Conservation (phyloP, 179 eudicot genomes). For the Vitellaria paradoxa region DNA sequence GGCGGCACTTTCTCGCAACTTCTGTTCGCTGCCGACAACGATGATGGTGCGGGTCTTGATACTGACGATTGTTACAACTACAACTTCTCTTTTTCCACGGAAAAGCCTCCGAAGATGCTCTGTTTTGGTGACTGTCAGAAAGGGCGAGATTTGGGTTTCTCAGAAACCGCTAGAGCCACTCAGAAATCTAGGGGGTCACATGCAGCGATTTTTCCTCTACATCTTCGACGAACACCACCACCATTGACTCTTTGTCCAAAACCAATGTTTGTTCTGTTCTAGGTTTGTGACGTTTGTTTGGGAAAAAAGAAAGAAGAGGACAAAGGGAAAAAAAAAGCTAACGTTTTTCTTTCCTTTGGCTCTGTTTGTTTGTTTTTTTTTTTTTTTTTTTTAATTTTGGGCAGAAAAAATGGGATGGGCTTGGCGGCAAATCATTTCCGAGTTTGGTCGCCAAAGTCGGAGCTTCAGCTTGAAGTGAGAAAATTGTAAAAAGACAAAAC, state of each 20-base stretch:
- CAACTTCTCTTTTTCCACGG: slow-evolving; percentile 22
- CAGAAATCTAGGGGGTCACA: slow-evolving; percentile 25
- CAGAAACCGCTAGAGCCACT: neutral
- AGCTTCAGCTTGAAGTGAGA: slow-evolving; percentile 25
- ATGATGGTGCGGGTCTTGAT: slow-evolving; percentile 24
- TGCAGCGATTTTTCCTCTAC: slow-evolving; percentile 27
- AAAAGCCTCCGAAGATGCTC: slow-evolving; percentile 59
- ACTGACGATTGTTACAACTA: slow-evolving; percentile 16
- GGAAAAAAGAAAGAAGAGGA: slow-evolving; percentile 3
- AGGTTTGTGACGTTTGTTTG: neutral
- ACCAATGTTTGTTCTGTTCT: slow-evolving; percentile 13
- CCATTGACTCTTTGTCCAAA: slow-evolving; percentile 10
- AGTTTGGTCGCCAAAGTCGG: no score
- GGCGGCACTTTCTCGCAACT: slow-evolving; percentile 55
- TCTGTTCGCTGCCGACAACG: slow-evolving; percentile 33
- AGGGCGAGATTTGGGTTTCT: slow-evolving; percentile 4
- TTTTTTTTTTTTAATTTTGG: slow-evolving; percentile 1
- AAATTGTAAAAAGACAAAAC: slow-evolving; percentile 43
- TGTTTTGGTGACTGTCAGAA: slow-evolving; percentile 58
- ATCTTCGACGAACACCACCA: slow-evolving; percentile 16
- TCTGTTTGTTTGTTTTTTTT: no score
- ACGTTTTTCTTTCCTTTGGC: neutral
- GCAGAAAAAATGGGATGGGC: slow-evolving; percentile 50
- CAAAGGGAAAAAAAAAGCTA: neutral
- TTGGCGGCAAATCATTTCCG: no score